These are phyloP conservation scores for Nakazawaea ambrosiae DNA, from an alignment of 805 yeast genomes.

Conservation along the genomic window DNA sequence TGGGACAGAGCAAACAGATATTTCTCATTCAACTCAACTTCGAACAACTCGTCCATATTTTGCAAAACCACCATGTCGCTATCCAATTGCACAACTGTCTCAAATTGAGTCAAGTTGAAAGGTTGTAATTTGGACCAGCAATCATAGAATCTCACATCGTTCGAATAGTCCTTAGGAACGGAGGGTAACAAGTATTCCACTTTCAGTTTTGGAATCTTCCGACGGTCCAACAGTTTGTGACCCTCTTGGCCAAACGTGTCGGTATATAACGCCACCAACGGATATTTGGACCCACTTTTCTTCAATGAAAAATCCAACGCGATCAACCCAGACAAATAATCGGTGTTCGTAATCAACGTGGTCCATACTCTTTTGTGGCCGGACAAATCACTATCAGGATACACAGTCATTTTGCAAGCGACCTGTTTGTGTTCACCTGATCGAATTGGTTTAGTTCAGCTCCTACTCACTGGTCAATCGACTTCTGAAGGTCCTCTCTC, in stretches of 20 bases:
- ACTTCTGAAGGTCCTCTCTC: too few relatives aligned
- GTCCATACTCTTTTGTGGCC: constrained; percentile 38
- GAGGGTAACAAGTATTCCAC: constrained; percentile 38
- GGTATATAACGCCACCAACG: constrained; percentile 48
- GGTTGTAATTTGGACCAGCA: constrained; percentile 59
- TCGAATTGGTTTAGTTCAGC: too few relatives aligned
- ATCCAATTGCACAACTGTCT: constrained; percentile 50
- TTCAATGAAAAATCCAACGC: constrained; percentile 42
- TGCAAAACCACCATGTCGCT: constrained; percentile 51
- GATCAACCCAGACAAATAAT: constrained; percentile 44
- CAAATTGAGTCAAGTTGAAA: constrained; percentile 41
- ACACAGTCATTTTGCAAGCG: constrained; percentile 10
- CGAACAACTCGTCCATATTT: constrained; percentile 57
- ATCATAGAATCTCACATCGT: constrained; percentile 49
- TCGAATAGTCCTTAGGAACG: constrained; percentile 34
- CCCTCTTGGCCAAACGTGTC: constrained; percentile 35
- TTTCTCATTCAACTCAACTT: constrained; percentile 27
- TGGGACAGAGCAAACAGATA: constrained; percentile 48
- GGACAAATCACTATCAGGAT: constrained; percentile 15
- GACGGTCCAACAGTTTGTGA: constrained; percentile 28
- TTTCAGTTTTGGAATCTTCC: constrained; percentile 33
- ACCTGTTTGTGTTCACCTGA: too few relatives aligned
- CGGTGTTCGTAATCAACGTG: constrained; percentile 45
- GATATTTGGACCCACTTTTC: constrained; percentile 36
- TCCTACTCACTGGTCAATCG: too few relatives aligned